Percentiles rank a stretch among this genome's conserved stretches.
Conservation (phyloP, 2,329 filamentous ascomycete genomes). For the Epichloe typhina region DNA sequence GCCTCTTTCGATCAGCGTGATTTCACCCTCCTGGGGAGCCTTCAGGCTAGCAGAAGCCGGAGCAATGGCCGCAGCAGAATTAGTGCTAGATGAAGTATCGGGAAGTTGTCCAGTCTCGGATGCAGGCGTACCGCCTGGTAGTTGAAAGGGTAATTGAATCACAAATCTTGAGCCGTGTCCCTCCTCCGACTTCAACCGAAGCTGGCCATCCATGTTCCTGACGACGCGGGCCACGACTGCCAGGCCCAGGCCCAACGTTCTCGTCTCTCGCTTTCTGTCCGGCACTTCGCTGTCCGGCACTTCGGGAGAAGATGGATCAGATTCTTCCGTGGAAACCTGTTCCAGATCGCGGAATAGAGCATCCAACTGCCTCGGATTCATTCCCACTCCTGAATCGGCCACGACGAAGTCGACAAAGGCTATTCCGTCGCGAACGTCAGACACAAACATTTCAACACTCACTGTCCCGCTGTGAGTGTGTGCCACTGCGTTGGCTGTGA, state of each 20-base stretch:
- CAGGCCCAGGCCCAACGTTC: slow-evolving; percentile 65
- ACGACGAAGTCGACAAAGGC: slow-evolving; percentile 62
- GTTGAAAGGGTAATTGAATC: slow-evolving; percentile 61
- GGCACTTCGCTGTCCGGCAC: slow-evolving; percentile 18
- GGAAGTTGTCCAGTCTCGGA: slow-evolving; percentile 7
- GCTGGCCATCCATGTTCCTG: slow-evolving; percentile 80
- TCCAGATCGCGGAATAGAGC: slow-evolving; percentile 45
- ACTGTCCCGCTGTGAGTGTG: slow-evolving; percentile 58
- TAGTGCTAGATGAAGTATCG: slow-evolving; percentile 3
- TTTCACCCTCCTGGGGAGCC: slow-evolving; percentile 33
- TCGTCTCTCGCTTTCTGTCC: slow-evolving; percentile 18
- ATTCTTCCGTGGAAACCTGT: slow-evolving; percentile 38
- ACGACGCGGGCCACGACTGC: slow-evolving; percentile 77
- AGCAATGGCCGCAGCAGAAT: slow-evolving; percentile 6
- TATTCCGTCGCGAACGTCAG: slow-evolving; percentile 36
- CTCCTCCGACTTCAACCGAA: slow-evolving; percentile 71
- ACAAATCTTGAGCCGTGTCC: slow-evolving; percentile 74
- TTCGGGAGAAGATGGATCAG: slow-evolving; percentile 14
- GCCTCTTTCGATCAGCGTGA: slow-evolving; percentile 45
- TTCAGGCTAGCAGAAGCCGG: slow-evolving; percentile 14
- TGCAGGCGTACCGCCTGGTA: slow-evolving; percentile 32
- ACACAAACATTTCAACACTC: slow-evolving; percentile 55
- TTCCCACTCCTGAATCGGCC: slow-evolving; percentile 62
- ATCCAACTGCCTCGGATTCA: slow-evolving; percentile 48
- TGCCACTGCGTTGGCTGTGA: slow-evolving; percentile 75